These are phyloP conservation scores for Aspergillus sp. DNA, from an alignment of 2,329 filamentous ascomycete genomes.

Conservation along the genomic window DNA sequence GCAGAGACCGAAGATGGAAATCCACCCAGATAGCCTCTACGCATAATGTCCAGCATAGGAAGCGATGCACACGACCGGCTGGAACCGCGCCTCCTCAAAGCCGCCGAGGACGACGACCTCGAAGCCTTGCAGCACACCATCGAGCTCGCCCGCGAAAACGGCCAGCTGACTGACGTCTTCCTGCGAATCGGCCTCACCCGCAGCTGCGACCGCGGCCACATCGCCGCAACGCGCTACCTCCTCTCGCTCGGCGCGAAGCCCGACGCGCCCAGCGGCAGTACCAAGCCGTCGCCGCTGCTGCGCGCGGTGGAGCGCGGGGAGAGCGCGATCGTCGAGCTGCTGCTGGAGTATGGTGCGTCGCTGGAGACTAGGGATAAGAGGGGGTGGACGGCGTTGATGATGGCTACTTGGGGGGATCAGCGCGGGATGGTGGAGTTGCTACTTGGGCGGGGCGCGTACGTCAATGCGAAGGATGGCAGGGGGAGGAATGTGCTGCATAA, in stretches of 20 bases:
- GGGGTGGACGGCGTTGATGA: conserved; percentile 36
- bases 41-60: conserved; percentile 25
- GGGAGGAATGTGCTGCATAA: conserved; percentile 32
- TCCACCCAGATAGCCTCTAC: conserved; percentile 17
- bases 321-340: conserved; percentile 36
- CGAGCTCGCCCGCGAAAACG: conserved; percentile 22
- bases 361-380: conserved; percentile 36
- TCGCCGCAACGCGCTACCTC: conserved; percentile 24
- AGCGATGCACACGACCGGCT: conserved; percentile 30
- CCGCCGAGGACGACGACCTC: conserved; percentile 29
- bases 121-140: conserved; percentile 24
- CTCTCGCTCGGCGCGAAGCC: conserved; percentile 30
- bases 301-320: conserved; percentile 32
- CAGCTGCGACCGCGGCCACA: conserved; percentile 29
- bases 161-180: conserved; percentile 29
- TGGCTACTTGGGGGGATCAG: conserved; percentile 36
- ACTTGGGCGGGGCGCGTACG: conserved; percentile 27
- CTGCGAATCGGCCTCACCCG: conserved; percentile 33
- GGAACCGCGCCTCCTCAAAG: conserved; percentile 34
- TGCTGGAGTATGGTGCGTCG: conserved; percentile 28
- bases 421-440: conserved; percentile 29
- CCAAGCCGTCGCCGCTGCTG: conserved; percentile 25
- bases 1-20: too few species aligned
- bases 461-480: conserved; percentile 24
- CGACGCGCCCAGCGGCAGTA: conserved; percentile 18